Evolutionary conservation across 2,329 filamentous ascomycete species (phyloP), one percentile per base, ranked within the genome.

Genomic region (Alternaria panax): DNA sequence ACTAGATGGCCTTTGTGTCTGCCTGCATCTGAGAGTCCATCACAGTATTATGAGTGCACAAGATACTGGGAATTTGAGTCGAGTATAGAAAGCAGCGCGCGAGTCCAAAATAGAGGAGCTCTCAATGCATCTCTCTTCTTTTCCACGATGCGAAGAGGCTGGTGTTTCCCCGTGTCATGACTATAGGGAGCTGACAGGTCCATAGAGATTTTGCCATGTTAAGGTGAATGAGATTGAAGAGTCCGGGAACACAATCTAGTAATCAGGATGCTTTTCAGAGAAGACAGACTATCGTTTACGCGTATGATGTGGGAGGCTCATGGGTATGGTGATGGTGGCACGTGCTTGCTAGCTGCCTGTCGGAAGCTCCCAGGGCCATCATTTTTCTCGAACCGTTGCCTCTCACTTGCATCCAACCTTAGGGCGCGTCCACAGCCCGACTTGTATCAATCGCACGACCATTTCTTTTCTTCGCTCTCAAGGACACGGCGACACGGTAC

Each of bases 371-470:
- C 12, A 24, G 38, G 20, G 38, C 38, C 18, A 46, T 53, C 45
- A 51, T 41, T 50, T 56, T 59, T 66, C 64, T 60, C 54, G 54
- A 51, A 32, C 32, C 45, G 57, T 53, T 60, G 65, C 60, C 59
- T 61, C 65, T 56, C 54, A 63, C 57, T 64, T 60, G 45, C 57
- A 64, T 53, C 45, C 55, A 64, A 65, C 67, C 58, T 47, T 61
- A 69, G 68, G 68, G 68, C 67, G 62, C 59, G 62, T 62, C 65
- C 67, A 65, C 59, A 68, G 64, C 64, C 67, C 57, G 60, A 58
- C 57, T 40, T 43, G 46, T 50, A 57, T 61, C 56, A 59, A 60
- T 60, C 34, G 42, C 60, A 47, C 42, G 27, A 18, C 27, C 16
- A 27, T 52, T 57, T 52, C 57, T 25, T 54, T 59, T 46, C n/a